Evolutionary conservation across 169 alveolate species (phyloP), one percentile per base, ranked within the genome.

Genomic region (Eimeria sp.): DNA sequence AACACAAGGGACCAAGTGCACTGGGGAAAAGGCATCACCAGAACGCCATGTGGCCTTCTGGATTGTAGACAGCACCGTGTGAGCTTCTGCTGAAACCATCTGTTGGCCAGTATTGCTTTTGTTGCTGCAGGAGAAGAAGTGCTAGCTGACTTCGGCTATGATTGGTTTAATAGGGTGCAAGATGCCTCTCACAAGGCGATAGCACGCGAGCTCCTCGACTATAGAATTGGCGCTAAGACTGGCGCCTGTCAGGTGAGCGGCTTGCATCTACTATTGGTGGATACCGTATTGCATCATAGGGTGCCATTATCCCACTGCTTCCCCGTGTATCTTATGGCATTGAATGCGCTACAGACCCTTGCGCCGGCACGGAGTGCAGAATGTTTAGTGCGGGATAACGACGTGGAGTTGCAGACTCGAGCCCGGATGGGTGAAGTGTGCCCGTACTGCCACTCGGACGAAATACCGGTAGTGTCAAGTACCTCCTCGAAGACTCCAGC

Each of bases 141-240:
- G 14, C 97, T 98, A 78, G 99, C 99, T 16, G 99, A 98, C 91
- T 98, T 98, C 95, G 99, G 99, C 23, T 97, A 97, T 54, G 98
- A 97, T 58, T 98, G 99, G 99, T 98, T 98, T 90, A 96, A 97
- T 46, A 98, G 97, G 77, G 99, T 98, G 56, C 98, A 98, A 77
- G 98, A 98, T 58, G 98, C 97, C 37, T 97, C 98, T 52, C 98
- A 97, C 95, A 95, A 74, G 62, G 95, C 91, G 62, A 95, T 98
- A 66, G 93, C 95, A 52, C 95, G 97, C 27, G 99, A 98, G 87
- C 85, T 98, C 37, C 97, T 98, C 49, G 95, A 90, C 33, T 97
- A 97, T 83, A 82, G 98, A 6, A 91, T 97, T 16, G 97, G 98
- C 16, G 93, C 80, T 0, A 85, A 60, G 58, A 18, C 93, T 0